Base-by-base conservation (phyloP, 129 eudicot species). In the Dittrichia graveolens region DNA sequence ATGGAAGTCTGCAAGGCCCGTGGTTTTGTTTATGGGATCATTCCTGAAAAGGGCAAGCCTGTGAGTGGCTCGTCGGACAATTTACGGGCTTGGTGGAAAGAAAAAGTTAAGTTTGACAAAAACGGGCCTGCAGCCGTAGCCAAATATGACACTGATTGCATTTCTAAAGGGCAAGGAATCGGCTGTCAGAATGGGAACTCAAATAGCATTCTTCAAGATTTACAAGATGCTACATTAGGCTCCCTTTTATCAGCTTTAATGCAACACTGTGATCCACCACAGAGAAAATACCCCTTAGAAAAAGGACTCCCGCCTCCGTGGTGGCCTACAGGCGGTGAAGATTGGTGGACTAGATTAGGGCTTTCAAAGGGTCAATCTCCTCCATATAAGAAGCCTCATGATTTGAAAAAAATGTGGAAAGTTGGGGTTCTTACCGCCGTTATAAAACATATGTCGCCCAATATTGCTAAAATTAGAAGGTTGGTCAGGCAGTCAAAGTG, bases 51-150 rank as follows among this genome's bases (percentile, higher is more conserved):
- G 82, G 99, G 97, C 31, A 95, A 95, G 75, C 91, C 99, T 0
- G 97, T 90, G 0, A 88, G 99, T 37, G 99, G 99, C 0, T 77
- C 99, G 4, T 95, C 99, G 4, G 99, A 95, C 69, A 95, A 95
- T 69, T 72, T 90, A 39, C 74, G 99, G 19, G 99, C 93, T 44
- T 95, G 99, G 99, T 95, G 99, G 99, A 95, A 95, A 72, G 99
- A 95, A 53, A 95, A 95, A 61, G 99, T 95, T 8, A 95, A 86
- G 78, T 88, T 95, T 37, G 99, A 94, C 80, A 90, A 88, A 72
- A 94, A 90, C 19, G 97, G 97, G 15, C 97, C 96, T 4, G 93
- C 94, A 19, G 99, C 99, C 11, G 83, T 90, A 40, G 79, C 87
- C 0, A 90, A 88, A 73, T 85, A 90, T 10, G 91, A 94, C 39